These are phyloP conservation scores for Halenospora varia DNA, from an alignment of 495 filamentous ascomycete species.

Conservation along the genomic window DNA sequence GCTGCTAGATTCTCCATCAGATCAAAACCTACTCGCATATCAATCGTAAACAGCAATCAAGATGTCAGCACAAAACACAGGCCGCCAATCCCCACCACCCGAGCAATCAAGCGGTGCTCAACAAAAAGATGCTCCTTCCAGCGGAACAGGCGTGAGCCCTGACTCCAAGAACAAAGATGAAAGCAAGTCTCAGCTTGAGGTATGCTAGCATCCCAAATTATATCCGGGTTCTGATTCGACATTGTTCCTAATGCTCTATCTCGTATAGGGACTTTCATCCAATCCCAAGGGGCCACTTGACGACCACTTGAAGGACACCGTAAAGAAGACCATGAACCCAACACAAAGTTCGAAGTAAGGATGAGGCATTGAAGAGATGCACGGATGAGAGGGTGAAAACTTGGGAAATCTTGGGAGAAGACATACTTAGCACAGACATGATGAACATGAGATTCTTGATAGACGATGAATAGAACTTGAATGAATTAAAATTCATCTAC, in stretches of 20 bases:
- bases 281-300: constrained; percentile 74
- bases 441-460: no score
- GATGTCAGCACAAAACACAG: constrained; percentile 40
- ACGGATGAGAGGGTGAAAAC: neutral
- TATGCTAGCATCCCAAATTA: no score
- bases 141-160: constrained; percentile 41
- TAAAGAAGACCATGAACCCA: constrained; percentile 15
- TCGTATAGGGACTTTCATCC: constrained; percentile 45
- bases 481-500: no score
- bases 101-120: constrained; percentile 65
- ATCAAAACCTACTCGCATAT: neutral
- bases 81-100: constrained; percentile 79
- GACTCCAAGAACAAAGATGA: constrained; percentile 43
- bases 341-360: neutral
- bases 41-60: neutral
- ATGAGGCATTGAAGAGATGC: neutral
- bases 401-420: no score
- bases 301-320: constrained; percentile 55
- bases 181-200: constrained; percentile 44
- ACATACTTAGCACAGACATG: no score
- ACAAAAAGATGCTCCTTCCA: constrained; percentile 38
- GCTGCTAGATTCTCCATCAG: neutral
- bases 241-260: no score
- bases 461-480: no score
- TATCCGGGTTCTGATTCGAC: no score